Conservation (phyloP, 148 eudicot genomes). For the Diospyros lotus region DNA sequence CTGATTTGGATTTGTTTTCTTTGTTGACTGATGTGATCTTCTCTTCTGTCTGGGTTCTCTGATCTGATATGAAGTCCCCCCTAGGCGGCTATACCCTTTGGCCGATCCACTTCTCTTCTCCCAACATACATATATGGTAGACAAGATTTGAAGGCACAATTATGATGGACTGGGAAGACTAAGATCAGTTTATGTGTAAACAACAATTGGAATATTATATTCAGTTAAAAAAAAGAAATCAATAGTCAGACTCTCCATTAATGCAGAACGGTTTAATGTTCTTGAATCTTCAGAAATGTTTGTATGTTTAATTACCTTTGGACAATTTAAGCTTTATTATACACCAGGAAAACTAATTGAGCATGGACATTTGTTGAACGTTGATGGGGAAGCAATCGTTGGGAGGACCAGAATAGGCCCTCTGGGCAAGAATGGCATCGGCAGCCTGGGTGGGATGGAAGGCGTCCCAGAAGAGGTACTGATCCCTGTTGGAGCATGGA, state of each 20-base stretch:
- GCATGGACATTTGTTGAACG: slow-evolving; percentile 65
- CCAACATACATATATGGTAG: too few relatives aligned
- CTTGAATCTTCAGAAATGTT: too few relatives aligned
- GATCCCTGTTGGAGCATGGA: slow-evolving; percentile 62
- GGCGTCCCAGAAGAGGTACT: slow-evolving; percentile 84
- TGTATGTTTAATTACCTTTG: too few relatives aligned
- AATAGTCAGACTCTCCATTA: too few relatives aligned
- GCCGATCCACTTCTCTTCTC: too few relatives aligned
- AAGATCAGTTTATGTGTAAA: too few relatives aligned
- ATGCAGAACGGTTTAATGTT: too few relatives aligned
- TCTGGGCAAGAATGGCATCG: slow-evolving; percentile 61
- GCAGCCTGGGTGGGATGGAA: slow-evolving; percentile 79
- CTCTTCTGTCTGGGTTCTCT: not conserved
- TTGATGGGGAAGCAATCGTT: slow-evolving; percentile 70
- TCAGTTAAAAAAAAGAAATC: too few relatives aligned
- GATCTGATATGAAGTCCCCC: not conserved
- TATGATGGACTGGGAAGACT: not conserved
- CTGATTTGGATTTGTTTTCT: too few relatives aligned
- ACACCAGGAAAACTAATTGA: slow-evolving; percentile 17
- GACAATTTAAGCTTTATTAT: too few relatives aligned
- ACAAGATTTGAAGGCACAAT: not conserved
- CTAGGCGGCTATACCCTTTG: too few relatives aligned
- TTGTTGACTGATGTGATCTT: not conserved
- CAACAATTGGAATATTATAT: too few relatives aligned
- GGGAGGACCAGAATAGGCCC: slow-evolving; percentile 64